Conservation (phyloP, 305 asterid genomes). For the Fraxinus floribunda region DNA sequence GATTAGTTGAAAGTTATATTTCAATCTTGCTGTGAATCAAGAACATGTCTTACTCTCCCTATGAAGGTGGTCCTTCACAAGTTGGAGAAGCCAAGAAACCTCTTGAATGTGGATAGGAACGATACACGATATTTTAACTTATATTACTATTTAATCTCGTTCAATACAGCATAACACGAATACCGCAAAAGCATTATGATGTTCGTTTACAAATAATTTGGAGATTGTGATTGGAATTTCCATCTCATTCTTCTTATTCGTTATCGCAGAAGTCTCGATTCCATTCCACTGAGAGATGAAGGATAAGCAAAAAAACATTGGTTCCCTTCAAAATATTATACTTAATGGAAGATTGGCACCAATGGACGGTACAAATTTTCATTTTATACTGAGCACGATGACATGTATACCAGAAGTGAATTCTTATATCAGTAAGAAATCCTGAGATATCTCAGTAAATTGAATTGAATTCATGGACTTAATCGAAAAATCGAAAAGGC, state of each 20-base stretch:
- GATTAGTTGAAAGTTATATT: slow-evolving; percentile 38
- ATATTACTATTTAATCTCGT: too few relatives aligned
- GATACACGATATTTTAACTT: neutral
- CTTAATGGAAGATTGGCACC: neutral
- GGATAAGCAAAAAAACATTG: neutral
- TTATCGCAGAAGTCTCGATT: neutral
- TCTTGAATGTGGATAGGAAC: neutral
- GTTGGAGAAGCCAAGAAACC: slow-evolving; percentile 31
- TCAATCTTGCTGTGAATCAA: slow-evolving; percentile 13
- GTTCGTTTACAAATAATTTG: neutral
- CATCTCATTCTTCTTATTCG: neutral
- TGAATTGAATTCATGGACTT: neutral
- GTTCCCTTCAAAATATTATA: neutral
- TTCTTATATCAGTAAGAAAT: neutral
- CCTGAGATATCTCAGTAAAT: neutral
- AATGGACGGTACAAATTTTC: neutral
- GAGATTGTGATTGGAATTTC: neutral
- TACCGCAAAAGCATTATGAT: neutral
- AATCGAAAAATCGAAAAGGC: neutral
- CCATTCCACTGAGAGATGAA: neutral
- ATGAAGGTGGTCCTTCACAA: slow-evolving; percentile 26
- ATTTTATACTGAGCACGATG: neutral
- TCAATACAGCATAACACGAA: neutral
- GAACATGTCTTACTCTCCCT: neutral
- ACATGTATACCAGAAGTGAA: neutral